Evolutionary conservation across 1,284 basidiomycete genomes (phyloP).

Genomic region (Leccinum solheimii): DNA sequence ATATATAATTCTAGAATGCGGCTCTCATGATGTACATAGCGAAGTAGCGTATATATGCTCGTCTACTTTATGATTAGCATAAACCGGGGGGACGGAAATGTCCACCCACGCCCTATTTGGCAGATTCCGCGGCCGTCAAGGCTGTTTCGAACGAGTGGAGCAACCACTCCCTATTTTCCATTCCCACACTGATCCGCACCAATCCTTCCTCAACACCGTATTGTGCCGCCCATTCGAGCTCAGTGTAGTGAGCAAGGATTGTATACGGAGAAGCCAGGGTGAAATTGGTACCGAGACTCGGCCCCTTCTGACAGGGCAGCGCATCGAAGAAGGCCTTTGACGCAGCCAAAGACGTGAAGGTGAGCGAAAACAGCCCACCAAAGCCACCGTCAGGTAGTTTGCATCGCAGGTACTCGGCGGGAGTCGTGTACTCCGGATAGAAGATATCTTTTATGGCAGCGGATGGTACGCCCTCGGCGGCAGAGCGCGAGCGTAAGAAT

Average conservation of each 20-base stretch:
- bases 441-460: conserved; percentile 76
- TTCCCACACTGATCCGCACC: conserved; percentile 88
- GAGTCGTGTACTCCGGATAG: conserved; percentile 86
- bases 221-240: conserved; percentile 88
- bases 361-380: conserved; percentile 91
- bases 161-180: conserved; percentile 75
- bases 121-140: conserved; percentile 64
- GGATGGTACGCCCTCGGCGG: conserved; percentile 36
- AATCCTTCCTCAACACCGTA: conserved; percentile 87
- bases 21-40: neutral
- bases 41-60: neutral
- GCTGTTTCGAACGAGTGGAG: conserved; percentile 66
- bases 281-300: conserved; percentile 94
- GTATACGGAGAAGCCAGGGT: conserved; percentile 94
- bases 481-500: conserved; percentile 66
- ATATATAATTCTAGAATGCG: neutral
- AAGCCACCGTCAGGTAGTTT: conserved; percentile 68
- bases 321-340: conserved; percentile 87
- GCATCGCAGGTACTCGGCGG: conserved; percentile 72
- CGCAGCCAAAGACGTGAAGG: conserved; percentile 72
- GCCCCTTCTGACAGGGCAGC: conserved; percentile 86
- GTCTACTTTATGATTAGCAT: neutral
- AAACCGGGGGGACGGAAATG: neutral
- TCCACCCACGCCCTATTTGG: conserved; percentile 7
- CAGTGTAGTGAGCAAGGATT: conserved; percentile 88